These are phyloP conservation scores for Hypoxylon sp. DNA, from an alignment of 2,329 filamentous ascomycete species.

Conservation along the genomic window DNA sequence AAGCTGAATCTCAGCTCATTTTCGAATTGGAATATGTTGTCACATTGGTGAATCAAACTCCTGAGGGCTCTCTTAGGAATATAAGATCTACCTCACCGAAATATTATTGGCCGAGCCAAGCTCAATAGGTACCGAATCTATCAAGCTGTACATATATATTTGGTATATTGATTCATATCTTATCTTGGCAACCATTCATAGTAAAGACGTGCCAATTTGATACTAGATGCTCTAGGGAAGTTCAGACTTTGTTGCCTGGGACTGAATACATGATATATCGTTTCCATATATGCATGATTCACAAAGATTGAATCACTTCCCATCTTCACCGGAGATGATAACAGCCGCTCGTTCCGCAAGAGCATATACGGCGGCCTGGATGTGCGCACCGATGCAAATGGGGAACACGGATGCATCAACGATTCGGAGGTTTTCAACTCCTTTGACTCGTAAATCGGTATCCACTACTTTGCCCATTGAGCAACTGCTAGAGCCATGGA, in stretches of 20 bases:
- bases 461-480: slow-evolving; percentile 50
- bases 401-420: slow-evolving; percentile 57
- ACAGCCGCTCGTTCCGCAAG: slow-evolving; percentile 56
- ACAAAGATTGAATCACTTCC: neutral
- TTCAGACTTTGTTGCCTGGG: neutral
- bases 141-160: too few species aligned
- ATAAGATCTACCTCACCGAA: neutral
- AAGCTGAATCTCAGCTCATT: slow-evolving; percentile 16
- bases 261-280: neutral
- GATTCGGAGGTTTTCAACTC: slow-evolving; percentile 49
- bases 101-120: neutral
- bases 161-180: too few species aligned
- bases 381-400: slow-evolving; percentile 53
- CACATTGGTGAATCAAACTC: neutral
- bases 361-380: slow-evolving; percentile 56
- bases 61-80: neutral
- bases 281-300: neutral
- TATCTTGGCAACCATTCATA: too few species aligned
- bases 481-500: slow-evolving; percentile 28
- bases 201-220: too few species aligned
- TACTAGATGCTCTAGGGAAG: too few species aligned
- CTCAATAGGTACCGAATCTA: too few species aligned
- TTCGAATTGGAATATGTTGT: neutral
- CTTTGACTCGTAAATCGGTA: slow-evolving; percentile 45
- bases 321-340: slow-evolving; percentile 42